Evolutionary conservation across 164 flowering plant genomes (phyloP).

Genomic region (Euptelea pleiosperma): DNA sequence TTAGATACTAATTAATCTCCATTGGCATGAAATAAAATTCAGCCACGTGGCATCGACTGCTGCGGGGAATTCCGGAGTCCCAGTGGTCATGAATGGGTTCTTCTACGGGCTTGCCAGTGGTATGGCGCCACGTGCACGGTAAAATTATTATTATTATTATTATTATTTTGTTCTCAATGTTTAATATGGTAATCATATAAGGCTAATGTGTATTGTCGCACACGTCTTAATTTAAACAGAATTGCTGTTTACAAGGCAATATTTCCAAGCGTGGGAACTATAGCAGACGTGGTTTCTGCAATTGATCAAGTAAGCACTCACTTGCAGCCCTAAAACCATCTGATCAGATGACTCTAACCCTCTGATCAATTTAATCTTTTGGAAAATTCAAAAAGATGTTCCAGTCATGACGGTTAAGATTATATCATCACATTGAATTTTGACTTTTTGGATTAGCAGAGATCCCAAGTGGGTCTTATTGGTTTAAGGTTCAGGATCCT

Average conservation of each 20-base stretch:
- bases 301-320: constrained; percentile 66
- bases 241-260: constrained; percentile 93
- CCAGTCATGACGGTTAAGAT: too few species aligned
- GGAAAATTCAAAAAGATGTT: too few species aligned
- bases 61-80: constrained; percentile 78
- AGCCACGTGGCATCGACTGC: constrained; percentile 94
- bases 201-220: neutral
- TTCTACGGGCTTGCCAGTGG: constrained; percentile 81
- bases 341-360: too few species aligned
- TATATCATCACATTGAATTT: too few species aligned
- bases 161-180: neutral
- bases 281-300: constrained; percentile 77
- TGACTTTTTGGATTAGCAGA: too few species aligned
- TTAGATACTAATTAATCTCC: too few species aligned
- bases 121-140: constrained; percentile 94
- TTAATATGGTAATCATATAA: too few species aligned
- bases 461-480: too few species aligned
- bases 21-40: too few species aligned
- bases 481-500: too few species aligned
- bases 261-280: constrained; percentile 66
- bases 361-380: too few species aligned
- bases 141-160: neutral
- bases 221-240: constrained; percentile 28
- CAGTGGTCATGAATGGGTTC: constrained; percentile 73
- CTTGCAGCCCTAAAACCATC: neutral